phyloP scores from a whole-genome alignment of 805 yeast species.

The Saccharomycopsis fibuligera region DNA sequence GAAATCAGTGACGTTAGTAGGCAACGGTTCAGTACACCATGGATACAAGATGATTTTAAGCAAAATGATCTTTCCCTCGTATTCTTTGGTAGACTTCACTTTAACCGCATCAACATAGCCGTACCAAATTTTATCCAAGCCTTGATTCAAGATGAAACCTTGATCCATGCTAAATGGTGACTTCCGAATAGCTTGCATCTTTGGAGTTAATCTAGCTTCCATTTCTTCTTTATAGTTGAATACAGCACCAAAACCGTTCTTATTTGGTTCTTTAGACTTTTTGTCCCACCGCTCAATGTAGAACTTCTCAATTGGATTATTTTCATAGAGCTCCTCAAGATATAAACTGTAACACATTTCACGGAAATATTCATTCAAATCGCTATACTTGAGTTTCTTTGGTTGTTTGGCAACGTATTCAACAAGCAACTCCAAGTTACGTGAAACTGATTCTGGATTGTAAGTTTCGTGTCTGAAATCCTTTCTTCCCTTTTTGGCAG shows the following conservation, averaged over 20 bases:
- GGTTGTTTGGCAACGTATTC: slow-evolving; percentile 31
- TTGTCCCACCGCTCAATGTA: slow-evolving; percentile 49
- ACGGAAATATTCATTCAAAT: slow-evolving; percentile 45
- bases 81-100: slow-evolving; percentile 27
- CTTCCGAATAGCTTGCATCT: slow-evolving; percentile 38
- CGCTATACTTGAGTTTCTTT: slow-evolving; percentile 38
- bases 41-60: slow-evolving; percentile 46
- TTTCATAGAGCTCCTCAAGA: slow-evolving; percentile 51
- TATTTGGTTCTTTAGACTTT: not conserved
- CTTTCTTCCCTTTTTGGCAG: slow-evolving; percentile 6
- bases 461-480: not conserved
- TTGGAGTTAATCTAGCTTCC: slow-evolving; percentile 44
- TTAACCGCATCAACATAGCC: slow-evolving; percentile 45
- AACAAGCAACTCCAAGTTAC: slow-evolving; percentile 30
- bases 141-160: slow-evolving; percentile 44
- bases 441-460: slow-evolving; percentile 25
- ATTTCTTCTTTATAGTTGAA: slow-evolving; percentile 43
- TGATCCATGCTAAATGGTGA: slow-evolving; percentile 56
- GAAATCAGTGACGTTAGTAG: slow-evolving; percentile 31
- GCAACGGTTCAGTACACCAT: slow-evolving; percentile 53
- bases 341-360: slow-evolving; percentile 58
- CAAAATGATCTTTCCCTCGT: slow-evolving; percentile 30
- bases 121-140: slow-evolving; percentile 56
- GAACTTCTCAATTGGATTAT: slow-evolving; percentile 41
- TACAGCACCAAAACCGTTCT: slow-evolving; percentile 24